phyloP scores from a whole-genome alignment of 2,329 filamentous ascomycete genomes.

The Keithomyces neogunnii region DNA sequence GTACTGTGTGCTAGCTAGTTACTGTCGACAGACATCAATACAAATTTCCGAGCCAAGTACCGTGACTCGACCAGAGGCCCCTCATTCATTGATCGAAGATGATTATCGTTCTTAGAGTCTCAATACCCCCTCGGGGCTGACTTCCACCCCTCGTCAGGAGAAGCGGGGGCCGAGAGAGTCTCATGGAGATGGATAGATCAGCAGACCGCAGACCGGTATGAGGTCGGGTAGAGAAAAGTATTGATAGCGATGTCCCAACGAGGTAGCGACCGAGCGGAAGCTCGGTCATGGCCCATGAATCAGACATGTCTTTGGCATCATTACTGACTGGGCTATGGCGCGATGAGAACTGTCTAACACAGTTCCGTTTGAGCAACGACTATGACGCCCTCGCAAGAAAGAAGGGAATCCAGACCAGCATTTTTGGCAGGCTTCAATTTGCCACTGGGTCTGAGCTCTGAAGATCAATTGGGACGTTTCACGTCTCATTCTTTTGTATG shows the following conservation, averaged over 20 bases:
- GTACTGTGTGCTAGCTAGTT: too few species aligned
- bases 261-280: background rate
- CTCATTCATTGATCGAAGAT: too few species aligned
- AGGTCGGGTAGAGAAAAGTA: slow-evolving; percentile 1
- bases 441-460: slow-evolving; percentile 1
- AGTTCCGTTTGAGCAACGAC: background rate
- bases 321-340: slow-evolving; percentile 5
- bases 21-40: too few species aligned
- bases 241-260: background rate
- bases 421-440: background rate
- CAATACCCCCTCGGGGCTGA: too few species aligned
- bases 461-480: background rate
- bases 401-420: slow-evolving; percentile 4
- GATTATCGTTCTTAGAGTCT: too few species aligned
- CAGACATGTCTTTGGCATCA: slow-evolving; percentile 14
- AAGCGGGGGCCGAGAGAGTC: too few species aligned
- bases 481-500: slow-evolving; percentile 15
- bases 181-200: too few species aligned
- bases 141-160: too few species aligned
- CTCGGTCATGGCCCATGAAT: slow-evolving; percentile 4
- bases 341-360: background rate
- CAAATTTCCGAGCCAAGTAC: too few species aligned
- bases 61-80: too few species aligned
- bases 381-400: background rate
- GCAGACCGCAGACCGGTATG: slow-evolving; percentile 1